Evolutionary conservation across 768 basidiomycete species (phyloP).

Genomic region (Amanita jacksonii): DNA sequence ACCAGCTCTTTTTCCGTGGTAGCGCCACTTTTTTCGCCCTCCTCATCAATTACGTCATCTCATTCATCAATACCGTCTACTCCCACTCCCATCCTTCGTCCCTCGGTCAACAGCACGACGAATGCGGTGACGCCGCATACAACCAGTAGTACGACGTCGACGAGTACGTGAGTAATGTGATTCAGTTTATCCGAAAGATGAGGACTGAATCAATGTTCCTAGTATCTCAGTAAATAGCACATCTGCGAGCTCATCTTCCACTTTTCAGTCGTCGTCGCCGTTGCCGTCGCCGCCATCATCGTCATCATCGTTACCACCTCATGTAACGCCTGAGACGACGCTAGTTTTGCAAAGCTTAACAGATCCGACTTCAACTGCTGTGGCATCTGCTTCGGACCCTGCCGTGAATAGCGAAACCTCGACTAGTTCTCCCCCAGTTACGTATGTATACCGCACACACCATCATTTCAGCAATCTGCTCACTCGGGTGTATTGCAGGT

Average conservation of each 20-base stretch:
- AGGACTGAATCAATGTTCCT: too few species aligned
- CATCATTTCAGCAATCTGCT: conserved; percentile 6
- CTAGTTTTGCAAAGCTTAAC: not conserved
- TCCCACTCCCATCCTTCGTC: too few species aligned
- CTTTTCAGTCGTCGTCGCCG: not conserved
- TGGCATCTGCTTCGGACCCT: conserved; percentile 1
- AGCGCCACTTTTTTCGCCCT: too few species aligned
- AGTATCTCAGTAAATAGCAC: not conserved
- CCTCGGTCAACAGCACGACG: too few species aligned
- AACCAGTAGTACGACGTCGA: too few species aligned
- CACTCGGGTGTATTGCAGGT: conserved; percentile 14
- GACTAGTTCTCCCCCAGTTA: conserved; percentile 10
- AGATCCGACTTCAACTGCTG: conserved; percentile 1
- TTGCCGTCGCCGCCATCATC: not conserved
- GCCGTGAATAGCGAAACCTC: conserved; percentile 1
- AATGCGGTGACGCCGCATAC: too few species aligned
- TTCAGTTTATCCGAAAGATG: too few species aligned
- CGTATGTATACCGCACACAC: conserved; percentile 7
- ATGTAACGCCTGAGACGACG: not conserved
- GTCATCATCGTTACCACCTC: not conserved
- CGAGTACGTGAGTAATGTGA: too few species aligned
- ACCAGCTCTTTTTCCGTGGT: too few species aligned
- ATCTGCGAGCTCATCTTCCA: not conserved
- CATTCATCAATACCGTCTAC: too few species aligned
- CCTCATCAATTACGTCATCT: too few species aligned